Percentiles rank a stretch among this genome's conserved stretches.
Conservation (phyloP, 2,329 filamentous ascomycete species). For the Clonostachys rosea region DNA sequence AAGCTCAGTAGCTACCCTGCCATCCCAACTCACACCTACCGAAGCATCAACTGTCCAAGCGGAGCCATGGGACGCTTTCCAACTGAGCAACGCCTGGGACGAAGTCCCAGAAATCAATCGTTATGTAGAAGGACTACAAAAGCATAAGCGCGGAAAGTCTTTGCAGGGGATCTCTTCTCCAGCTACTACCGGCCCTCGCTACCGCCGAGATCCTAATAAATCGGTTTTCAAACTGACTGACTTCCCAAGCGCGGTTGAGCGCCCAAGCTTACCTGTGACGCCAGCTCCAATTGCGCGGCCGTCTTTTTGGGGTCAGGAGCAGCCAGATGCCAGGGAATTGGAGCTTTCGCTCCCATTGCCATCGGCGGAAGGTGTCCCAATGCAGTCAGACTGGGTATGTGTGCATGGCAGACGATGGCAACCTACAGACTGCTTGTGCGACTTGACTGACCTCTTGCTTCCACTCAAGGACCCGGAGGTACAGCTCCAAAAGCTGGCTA, state of each 20-base stretch:
- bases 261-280: slow-evolving; percentile 86
- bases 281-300: slow-evolving; percentile 72
- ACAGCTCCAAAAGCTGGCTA: slow-evolving; percentile 66
- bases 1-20: slow-evolving; percentile 5
- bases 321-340: slow-evolving; percentile 21
- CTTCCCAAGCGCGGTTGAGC: slow-evolving; percentile 77
- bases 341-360: slow-evolving; percentile 60
- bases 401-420: slow-evolving; percentile 46
- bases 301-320: slow-evolving; percentile 58
- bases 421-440: slow-evolving; percentile 48
- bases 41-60: slow-evolving; percentile 39
- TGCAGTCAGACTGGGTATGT: slow-evolving; percentile 94
- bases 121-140: slow-evolving; percentile 76
- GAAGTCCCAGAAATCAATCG: slow-evolving; percentile 81
- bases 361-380: slow-evolving; percentile 75
- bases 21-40: slow-evolving; percentile 31
- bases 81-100: slow-evolving; percentile 89
- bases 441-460: slow-evolving; percentile 47
- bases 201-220: slow-evolving; percentile 9
- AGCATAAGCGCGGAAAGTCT: slow-evolving; percentile 37
- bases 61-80: slow-evolving; percentile 64
- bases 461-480: slow-evolving; percentile 61
- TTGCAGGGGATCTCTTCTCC: slow-evolving; percentile 9
- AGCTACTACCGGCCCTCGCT: slow-evolving; percentile 5
- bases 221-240: slow-evolving; percentile 69